A percentile compares a stretch with the other conserved stretches of the same genome.
Evolutionary conservation across 1,284 basidiomycete genomes (phyloP).

Genomic region (Coriolopsis trogii): DNA sequence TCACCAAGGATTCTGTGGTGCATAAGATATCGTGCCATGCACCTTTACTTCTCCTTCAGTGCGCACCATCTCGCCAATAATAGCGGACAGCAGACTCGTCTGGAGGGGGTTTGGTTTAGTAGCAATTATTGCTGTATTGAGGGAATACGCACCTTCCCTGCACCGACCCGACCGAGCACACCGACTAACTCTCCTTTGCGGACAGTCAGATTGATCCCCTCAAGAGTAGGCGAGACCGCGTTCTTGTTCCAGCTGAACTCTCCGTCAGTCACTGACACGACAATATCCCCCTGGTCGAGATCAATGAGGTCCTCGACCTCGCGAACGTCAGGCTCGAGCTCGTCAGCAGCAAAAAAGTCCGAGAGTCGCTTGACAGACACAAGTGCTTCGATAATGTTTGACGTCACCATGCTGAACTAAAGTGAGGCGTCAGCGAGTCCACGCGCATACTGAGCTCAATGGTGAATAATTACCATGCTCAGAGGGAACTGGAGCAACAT

Average conservation of each 20-base stretch:
- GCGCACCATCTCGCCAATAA: conserved; percentile 89
- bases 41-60: conserved; percentile 74
- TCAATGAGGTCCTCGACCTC: conserved; percentile 47
- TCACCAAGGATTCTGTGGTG: conserved; percentile 87
- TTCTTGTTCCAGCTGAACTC: conserved; percentile 81
- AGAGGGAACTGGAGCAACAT: conserved; percentile 90
- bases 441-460: too few species aligned
- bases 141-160: conserved; percentile 75
- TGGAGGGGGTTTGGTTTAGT: conserved; percentile 32
- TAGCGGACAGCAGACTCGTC: conserved; percentile 74
- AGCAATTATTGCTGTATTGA: too few species aligned
- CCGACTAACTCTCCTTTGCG: conserved; percentile 89
- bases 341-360: conserved; percentile 76
- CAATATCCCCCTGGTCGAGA: conserved; percentile 64
- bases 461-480: conserved; percentile 71
- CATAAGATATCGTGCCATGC: conserved; percentile 84
- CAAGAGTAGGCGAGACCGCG: conserved; percentile 63
- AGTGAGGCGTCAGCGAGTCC: too few species aligned
- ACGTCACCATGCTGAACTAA: conserved; percentile 73
- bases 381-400: conserved; percentile 81
- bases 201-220: conserved; percentile 77
- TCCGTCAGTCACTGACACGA: conserved; percentile 71
- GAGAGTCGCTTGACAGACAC: conserved; percentile 86
- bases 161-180: conserved; percentile 89
- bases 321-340: conserved; percentile 80